Percentiles rank a stretch among this genome's conserved stretches.
phyloP scores from a whole-genome alignment of 495 filamentous ascomycete genomes.

The Trichoderma virens region DNA sequence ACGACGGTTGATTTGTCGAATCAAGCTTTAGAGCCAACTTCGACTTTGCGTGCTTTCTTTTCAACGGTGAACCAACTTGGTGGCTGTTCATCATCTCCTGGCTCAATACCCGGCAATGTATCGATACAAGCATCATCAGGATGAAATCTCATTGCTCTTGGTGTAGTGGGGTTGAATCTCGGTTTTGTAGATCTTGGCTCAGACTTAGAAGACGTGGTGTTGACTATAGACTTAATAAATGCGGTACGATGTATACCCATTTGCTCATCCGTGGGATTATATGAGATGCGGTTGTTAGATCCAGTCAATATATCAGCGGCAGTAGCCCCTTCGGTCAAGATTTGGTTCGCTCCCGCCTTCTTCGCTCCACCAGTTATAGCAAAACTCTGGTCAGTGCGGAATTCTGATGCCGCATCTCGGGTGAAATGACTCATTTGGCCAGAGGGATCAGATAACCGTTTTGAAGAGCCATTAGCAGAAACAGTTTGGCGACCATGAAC shows the following conservation, averaged over 20 bases:
- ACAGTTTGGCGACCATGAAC: constrained; percentile 1
- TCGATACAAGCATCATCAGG: not conserved
- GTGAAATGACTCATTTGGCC: no score
- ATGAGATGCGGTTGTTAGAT: not conserved
- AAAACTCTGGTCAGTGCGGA: no score
- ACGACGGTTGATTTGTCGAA: not conserved
- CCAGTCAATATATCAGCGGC: not conserved
- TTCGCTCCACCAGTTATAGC: no score
- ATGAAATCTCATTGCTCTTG: constrained; percentile 9
- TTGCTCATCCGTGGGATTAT: not conserved
- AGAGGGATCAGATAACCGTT: not conserved
- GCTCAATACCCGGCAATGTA: not conserved
- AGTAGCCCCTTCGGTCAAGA: not conserved
- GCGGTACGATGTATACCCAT: not conserved
- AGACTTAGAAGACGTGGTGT: not conserved
- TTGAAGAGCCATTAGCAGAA: not conserved
- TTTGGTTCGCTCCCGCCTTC: not conserved
- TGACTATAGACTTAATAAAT: no score
- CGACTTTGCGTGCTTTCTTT: not conserved
- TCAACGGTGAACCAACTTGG: not conserved
- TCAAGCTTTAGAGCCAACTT: not conserved
- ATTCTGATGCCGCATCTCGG: not conserved
- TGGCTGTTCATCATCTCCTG: not conserved
- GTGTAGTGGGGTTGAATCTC: constrained; percentile 10
- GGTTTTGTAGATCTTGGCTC: not conserved